Evolutionary conservation across 1,284 basidiomycete genomes (phyloP), one percentile per base, ranked within the genome.

Genomic region (Phenoliferia sp.): DNA sequence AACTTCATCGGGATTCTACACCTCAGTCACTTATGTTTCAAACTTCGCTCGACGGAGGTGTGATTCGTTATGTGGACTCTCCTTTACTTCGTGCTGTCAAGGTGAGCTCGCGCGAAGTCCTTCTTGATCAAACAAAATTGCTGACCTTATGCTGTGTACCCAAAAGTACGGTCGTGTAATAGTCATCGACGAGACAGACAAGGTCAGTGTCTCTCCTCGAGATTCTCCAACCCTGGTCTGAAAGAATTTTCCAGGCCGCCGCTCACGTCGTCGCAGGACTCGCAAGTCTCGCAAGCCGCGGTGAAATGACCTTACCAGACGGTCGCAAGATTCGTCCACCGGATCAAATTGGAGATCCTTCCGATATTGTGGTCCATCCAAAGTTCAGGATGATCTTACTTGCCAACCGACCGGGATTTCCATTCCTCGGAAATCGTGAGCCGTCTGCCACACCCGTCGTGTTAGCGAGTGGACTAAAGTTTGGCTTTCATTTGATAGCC

Each of bases 171-270:
- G 79, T 3, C 73, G 79, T 1, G 73, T 80, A n/a, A 56, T 79
- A n/a, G 75, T 80, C 19, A 76, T 80, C 28, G 79, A 80, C 66
- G 79, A 80, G 67, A 78, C 76, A 2, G 79, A 80, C 73, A 80
- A 80, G 70, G 48, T 52, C n/a, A n/a, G n/a, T n/a, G n/a, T n/a
- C n/a, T n/a, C n/a, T n/a, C n/a, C n/a, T n/a, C n/a, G 17, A 19
- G 48, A 7, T 44, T 44, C 39, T 22, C 39, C 39, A 12, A 44
- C 39, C n/a, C 39, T 44, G 39, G 39, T 22, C 39, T 44, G 22
- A 12, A 44, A 15, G 39, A 44, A 15, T 44, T n/a, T n/a, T n/a
- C n/a, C 19, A 52, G 48, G 76, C 76, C 39, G 75, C 78, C 3
- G 75, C 79, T 12, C 73, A 76, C 7, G 79, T 80, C 50, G 76